Percentiles rank a stretch among this genome's conserved stretches.
Conservation (phyloP, 305 asterid species). For the Fraxinus sp. region DNA sequence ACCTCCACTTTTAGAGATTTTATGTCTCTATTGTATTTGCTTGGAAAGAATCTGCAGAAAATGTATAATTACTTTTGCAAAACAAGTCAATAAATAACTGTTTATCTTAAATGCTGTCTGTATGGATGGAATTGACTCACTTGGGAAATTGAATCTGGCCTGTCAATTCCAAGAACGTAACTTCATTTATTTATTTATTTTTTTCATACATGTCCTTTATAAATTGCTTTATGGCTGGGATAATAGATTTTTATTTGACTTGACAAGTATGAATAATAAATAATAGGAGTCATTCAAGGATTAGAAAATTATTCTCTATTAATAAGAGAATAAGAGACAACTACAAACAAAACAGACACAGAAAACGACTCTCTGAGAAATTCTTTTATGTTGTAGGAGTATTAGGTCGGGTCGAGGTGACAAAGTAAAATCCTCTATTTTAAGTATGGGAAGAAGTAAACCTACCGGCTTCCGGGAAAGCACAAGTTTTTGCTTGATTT, state of each 20-base stretch:
- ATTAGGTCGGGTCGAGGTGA: background rate
- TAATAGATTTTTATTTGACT: background rate
- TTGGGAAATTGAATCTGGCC: slow-evolving; percentile 17
- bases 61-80: background rate
- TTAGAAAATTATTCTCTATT: background rate
- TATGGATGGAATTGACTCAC: slow-evolving; percentile 7
- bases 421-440: background rate
- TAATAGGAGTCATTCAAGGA: background rate
- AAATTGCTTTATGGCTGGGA: background rate
- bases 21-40: slow-evolving; percentile 85
- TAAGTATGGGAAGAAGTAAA: background rate
- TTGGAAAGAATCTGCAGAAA: slow-evolving; percentile 64
- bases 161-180: slow-evolving; percentile 24
- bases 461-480: slow-evolving; percentile 84
- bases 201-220: background rate
- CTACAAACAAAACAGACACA: background rate
- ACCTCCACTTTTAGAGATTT: slow-evolving; percentile 68
- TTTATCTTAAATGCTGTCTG: background rate
- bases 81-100: background rate
- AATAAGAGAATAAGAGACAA: background rate
- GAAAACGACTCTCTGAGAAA: background rate
- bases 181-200: background rate
- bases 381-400: background rate
- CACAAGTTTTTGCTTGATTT: slow-evolving; percentile 65
- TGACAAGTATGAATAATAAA: background rate